Percentiles rank a stretch among this genome's conserved stretches.
These are phyloP conservation scores for Eutrema salsugineum DNA, from an alignment of 441 rosid genomes.

Conservation along the genomic window DNA sequence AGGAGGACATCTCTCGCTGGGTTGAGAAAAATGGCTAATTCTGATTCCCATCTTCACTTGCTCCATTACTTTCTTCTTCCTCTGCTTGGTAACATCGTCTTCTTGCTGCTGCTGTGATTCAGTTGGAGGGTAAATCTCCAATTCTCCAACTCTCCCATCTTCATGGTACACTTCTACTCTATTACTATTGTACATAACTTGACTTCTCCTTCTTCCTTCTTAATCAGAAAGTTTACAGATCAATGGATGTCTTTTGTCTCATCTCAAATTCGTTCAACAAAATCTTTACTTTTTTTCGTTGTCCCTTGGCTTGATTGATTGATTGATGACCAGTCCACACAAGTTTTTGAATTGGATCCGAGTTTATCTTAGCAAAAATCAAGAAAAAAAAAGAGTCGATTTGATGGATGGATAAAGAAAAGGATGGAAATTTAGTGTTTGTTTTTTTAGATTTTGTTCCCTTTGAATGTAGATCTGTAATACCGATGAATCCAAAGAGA, in stretches of 20 bases:
- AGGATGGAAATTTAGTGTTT: constrained; percentile 11
- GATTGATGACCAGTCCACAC: constrained; percentile 8
- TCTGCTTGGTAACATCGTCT: constrained; percentile 29
- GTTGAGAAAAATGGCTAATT: constrained; percentile 54
- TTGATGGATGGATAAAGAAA: background rate
- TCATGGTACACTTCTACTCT: constrained; percentile 66
- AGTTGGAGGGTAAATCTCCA: constrained; percentile 64
- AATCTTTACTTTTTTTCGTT: constrained; percentile 21
- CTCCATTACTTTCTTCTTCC: constrained; percentile 45
- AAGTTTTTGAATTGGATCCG: constrained; percentile 19
- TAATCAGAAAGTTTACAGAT: constrained; percentile 19
- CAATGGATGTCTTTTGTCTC: constrained; percentile 24
- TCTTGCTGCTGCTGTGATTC: constrained; percentile 36
- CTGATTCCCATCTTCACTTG: constrained; percentile 63
- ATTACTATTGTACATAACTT: constrained; percentile 55
- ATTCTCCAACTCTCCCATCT: constrained; percentile 72
- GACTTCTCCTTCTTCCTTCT: background rate
- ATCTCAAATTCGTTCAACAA: constrained; percentile 20
- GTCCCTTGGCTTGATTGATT: constrained; percentile 15
- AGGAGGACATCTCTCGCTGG: constrained; percentile 96
- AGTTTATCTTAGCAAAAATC: constrained; percentile 27
- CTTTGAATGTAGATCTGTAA: constrained; percentile 21
- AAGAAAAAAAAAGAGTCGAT: background rate
- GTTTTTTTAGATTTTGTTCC: background rate
- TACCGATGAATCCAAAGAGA: background rate